phyloP scores from a whole-genome alignment of 805 yeast species.

The Yarrowia sp. region DNA sequence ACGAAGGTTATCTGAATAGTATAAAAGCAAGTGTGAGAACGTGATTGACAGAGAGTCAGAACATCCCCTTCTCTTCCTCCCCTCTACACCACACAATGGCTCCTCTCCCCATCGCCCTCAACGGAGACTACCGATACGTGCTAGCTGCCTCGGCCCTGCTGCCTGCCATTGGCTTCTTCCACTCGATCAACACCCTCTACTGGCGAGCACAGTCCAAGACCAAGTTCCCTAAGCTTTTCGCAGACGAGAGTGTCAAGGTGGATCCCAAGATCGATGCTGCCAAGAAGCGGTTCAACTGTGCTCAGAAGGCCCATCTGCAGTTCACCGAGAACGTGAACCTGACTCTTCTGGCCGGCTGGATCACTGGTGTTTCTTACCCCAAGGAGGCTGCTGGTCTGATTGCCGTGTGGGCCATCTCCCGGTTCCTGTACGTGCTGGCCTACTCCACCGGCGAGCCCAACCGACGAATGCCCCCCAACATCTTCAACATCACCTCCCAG shows the following conservation, averaged over 20 bases:
- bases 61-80: too few relatives aligned
- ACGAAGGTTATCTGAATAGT: constrained; percentile 6
- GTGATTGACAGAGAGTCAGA: constrained; percentile 4
- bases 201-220: constrained; percentile 35
- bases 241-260: constrained; percentile 39
- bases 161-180: constrained; percentile 39
- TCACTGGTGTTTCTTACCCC: constrained; percentile 38
- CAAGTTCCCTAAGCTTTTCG: constrained; percentile 37
- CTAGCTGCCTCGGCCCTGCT: constrained; percentile 32
- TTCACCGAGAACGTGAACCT: constrained; percentile 38
- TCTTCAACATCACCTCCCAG: constrained; percentile 35
- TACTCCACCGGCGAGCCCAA: constrained; percentile 40
- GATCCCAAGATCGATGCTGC: constrained; percentile 37
- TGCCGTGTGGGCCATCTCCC: constrained; percentile 35
- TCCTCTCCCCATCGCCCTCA: constrained; percentile 29
- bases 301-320: constrained; percentile 40
- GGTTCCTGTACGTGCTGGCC: constrained; percentile 32
- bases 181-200: constrained; percentile 35
- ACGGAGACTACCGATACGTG: constrained; percentile 33
- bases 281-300: constrained; percentile 40
- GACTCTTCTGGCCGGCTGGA: constrained; percentile 26
- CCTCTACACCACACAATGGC: constrained; percentile 18
- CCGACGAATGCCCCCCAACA: constrained; percentile 39
- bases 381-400: constrained; percentile 38
- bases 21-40: constrained; percentile 24